Conservation (phyloP, 2,329 filamentous ascomycete genomes). For the Sarocladiaceae sp. region DNA sequence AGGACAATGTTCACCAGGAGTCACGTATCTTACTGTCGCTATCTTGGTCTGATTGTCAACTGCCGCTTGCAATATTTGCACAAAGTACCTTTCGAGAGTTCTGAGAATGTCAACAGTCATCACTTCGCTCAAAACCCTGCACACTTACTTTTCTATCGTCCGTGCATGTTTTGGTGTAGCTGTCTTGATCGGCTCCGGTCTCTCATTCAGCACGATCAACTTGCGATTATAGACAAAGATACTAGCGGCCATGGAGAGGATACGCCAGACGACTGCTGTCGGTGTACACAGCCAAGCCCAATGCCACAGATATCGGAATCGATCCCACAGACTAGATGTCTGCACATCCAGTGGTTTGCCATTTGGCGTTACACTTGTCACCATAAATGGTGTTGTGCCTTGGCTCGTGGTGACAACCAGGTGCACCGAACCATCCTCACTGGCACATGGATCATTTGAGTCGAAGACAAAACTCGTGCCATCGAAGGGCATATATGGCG, state of each 20-base stretch:
- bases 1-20: not conserved
- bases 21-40: not conserved
- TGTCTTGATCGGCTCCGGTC: conserved; percentile 1
- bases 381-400: not conserved
- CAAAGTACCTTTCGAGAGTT: not conserved
- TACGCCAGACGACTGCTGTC: not conserved
- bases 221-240: not conserved
- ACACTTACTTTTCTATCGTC: not conserved
- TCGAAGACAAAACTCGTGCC: not conserved
- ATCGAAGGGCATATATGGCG: not conserved
- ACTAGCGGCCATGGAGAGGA: not conserved
- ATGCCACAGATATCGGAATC: not conserved
- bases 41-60: not conserved
- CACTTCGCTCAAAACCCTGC: not conserved
- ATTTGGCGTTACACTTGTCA: not conserved
- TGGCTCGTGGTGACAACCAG: not conserved
- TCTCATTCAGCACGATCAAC: not conserved
- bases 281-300: not conserved
- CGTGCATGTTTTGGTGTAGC: not conserved
- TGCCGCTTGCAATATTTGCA: not conserved
- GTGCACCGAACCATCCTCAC: not conserved
- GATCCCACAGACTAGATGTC: not conserved
- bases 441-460: not conserved
- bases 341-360: not conserved
- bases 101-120: not conserved